phyloP scores from a whole-genome alignment of 2,329 filamentous ascomycete genomes.

The Cercospora sp. region DNA sequence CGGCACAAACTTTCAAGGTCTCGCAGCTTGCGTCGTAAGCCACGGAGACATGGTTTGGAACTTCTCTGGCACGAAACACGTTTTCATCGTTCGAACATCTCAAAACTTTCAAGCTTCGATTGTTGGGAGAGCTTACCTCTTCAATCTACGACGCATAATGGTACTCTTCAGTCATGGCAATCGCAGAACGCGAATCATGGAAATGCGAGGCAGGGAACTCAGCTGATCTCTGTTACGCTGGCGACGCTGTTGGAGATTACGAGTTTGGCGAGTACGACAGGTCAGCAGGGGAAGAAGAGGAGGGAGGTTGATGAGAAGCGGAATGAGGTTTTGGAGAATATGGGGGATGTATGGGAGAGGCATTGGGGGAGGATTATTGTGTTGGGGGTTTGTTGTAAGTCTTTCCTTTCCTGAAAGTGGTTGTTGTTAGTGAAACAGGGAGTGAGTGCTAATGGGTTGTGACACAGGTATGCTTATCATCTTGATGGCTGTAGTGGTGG shows the following conservation, averaged over 20 bases:
- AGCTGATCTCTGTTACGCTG: not conserved
- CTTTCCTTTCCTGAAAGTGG: not conserved
- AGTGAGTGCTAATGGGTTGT: too few species aligned
- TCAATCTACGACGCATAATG: not conserved
- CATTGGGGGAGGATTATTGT: not conserved
- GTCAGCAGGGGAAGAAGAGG: not conserved
- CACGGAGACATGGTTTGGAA: not conserved
- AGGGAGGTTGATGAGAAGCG: not conserved
- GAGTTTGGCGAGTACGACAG: not conserved
- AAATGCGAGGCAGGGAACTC: not conserved
- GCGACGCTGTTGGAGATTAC: not conserved
- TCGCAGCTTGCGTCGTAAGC: not conserved
- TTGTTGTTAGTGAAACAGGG: too few species aligned
- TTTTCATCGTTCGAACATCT: not conserved
- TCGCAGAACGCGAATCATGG: not conserved
- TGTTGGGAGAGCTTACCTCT: not conserved
- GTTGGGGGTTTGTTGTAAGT: not conserved
- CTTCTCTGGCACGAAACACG: not conserved
- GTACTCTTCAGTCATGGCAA: not conserved
- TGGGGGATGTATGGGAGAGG: not conserved
- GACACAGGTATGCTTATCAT: not conserved
- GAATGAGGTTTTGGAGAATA: not conserved
- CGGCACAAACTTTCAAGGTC: not conserved
- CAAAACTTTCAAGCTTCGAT: not conserved
- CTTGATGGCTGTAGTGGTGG: not conserved